Percentiles rank a stretch among this genome's conserved stretches.
Conservation (phyloP, 345 rosid genomes). For the Acer saccharum region DNA sequence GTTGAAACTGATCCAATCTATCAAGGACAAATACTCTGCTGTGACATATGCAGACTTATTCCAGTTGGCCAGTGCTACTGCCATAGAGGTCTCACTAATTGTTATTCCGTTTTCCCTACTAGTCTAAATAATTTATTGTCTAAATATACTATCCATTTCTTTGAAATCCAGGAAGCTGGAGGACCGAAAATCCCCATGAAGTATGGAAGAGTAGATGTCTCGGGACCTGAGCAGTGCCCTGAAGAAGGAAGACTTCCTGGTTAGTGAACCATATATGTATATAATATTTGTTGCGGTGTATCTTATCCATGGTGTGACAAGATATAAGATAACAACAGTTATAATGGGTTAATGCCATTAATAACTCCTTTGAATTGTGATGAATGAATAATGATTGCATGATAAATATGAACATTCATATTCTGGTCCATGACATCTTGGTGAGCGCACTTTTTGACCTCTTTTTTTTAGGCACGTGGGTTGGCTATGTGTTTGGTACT, state of each 20-base stretch:
- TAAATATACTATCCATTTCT: slow-evolving; percentile 24
- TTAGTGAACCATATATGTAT: slow-evolving; percentile 34
- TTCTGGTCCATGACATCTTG: not conserved
- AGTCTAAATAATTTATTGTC: not conserved
- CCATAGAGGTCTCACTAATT: slow-evolving; percentile 66
- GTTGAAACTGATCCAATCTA: slow-evolving; percentile 68
- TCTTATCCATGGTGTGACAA: not conserved
- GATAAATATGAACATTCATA: not conserved
- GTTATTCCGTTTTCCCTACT: slow-evolving; percentile 5
- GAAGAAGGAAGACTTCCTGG: slow-evolving; percentile 99
- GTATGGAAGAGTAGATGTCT: slow-evolving; percentile 88
- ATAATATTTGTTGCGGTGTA: not conserved
- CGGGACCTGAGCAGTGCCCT: slow-evolving; percentile 77
- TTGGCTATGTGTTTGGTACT: not conserved
- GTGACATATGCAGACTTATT: slow-evolving; percentile 89
- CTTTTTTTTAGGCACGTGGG: not conserved
- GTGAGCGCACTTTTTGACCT: not conserved
- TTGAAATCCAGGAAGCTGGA: slow-evolving; percentile 75
- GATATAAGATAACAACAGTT: not conserved
- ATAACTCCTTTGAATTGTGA: not conserved
- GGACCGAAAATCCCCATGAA: slow-evolving; percentile 93
- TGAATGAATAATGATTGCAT: not conserved
- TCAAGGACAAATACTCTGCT: slow-evolving; percentile 83
- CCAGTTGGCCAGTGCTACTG: slow-evolving; percentile 96
- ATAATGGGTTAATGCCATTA: not conserved